Evolutionary conservation across 768 basidiomycete genomes (phyloP).

Genomic region (Mycena epipterygia): DNA sequence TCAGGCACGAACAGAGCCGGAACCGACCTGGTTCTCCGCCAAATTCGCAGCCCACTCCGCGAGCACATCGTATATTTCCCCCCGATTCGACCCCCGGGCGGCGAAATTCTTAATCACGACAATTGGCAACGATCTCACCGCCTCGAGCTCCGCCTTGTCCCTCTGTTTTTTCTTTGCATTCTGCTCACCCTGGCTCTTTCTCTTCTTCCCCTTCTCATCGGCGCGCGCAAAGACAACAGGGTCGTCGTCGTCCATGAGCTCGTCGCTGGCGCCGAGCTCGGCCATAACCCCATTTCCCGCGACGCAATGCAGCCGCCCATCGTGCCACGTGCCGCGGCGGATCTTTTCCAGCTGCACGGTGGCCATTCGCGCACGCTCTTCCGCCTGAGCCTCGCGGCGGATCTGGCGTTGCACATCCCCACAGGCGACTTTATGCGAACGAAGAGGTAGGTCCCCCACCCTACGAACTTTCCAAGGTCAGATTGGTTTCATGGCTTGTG

Average conservation of each 20-base stretch:
- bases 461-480: too few species aligned
- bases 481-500: too few species aligned
- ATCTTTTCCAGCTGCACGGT: conserved; percentile 55
- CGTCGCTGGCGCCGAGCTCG: conserved; percentile 34
- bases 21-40: conserved; percentile 80
- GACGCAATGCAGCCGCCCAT: conserved; percentile 86
- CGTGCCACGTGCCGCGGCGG: conserved; percentile 81
- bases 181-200: conserved; percentile 32
- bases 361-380: conserved; percentile 52
- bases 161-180: conserved; percentile 43
- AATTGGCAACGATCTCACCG: conserved; percentile 79
- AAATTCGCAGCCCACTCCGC: conserved; percentile 89
- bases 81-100: conserved; percentile 65
- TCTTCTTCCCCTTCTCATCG: not conserved
- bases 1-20: not conserved
- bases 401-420: conserved; percentile 53
- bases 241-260: conserved; percentile 27
- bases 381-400: conserved; percentile 52
- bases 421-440: too few species aligned
- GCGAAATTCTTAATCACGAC: conserved; percentile 89
- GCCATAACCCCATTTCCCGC: conserved; percentile 88
- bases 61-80: conserved; percentile 81
- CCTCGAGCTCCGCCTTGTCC: conserved; percentile 62
- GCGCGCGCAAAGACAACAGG: not conserved
- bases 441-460: too few species aligned